These are phyloP conservation scores for Vigna reflexopilosa DNA, from an alignment of 306 rosid species.

Conservation along the genomic window DNA sequence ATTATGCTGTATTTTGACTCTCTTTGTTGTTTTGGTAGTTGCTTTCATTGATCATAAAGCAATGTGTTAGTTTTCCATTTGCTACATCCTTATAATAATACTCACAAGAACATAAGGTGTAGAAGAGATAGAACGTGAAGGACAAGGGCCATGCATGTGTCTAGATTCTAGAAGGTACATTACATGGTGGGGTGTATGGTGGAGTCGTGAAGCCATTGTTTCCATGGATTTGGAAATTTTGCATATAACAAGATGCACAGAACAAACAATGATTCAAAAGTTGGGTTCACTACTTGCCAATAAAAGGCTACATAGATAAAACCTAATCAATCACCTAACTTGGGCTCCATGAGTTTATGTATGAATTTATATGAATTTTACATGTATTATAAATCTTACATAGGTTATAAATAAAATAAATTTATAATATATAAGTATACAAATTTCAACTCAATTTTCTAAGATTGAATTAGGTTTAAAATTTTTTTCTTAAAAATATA, in stretches of 20 bases:
- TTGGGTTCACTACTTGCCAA: slow-evolving; percentile 34
- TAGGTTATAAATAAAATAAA: no score
- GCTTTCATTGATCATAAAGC: slow-evolving; percentile 28
- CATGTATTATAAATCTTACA: no score
- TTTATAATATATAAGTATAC: no score
- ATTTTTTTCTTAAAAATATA: no score
- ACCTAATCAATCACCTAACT: slow-evolving; percentile 4
- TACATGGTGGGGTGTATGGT: not conserved
- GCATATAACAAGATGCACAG: not conserved
- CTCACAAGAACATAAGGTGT: slow-evolving; percentile 15
- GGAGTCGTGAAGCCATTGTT: slow-evolving; percentile 22
- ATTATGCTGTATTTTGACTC: slow-evolving; percentile 22
- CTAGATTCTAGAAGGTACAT: slow-evolving; percentile 37
- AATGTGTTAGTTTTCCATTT: slow-evolving; percentile 37
- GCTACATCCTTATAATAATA: not conserved
- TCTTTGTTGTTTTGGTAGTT: slow-evolving; percentile 34
- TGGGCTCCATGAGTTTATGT: no score
- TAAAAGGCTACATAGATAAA: not conserved
- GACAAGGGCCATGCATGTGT: slow-evolving; percentile 29
- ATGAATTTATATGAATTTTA: no score
- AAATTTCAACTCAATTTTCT: no score
- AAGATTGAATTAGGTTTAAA: no score
- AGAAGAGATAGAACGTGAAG: slow-evolving; percentile 32
- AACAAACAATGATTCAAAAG: slow-evolving; percentile 18
- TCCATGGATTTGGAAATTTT: slow-evolving; percentile 8